Evolutionary conservation across 1,284 basidiomycete genomes (phyloP), one percentile per base, ranked within the genome.

Genomic region (Ceratobasidium sp.): DNA sequence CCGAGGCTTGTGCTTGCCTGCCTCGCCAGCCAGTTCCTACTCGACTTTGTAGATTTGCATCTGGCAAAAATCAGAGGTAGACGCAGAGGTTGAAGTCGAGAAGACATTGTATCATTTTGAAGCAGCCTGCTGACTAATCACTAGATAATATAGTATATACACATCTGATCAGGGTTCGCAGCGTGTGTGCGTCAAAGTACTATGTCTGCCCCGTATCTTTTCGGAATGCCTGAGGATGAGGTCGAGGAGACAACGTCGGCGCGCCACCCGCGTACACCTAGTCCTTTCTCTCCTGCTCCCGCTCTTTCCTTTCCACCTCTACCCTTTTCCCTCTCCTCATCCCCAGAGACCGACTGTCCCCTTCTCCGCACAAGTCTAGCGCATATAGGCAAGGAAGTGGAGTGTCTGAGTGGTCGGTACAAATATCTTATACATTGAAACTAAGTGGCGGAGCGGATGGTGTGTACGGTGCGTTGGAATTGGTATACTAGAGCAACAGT

Each of bases 1-100:
- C 16, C 5, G 6, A 12, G 7, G 3, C 1, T 23, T n/a, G 7
- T 3, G 5, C 14, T n/a, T 55, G 83, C 87, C 82, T 93, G 92
- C 41, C 92, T 86, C 0, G 88, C 82, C 20, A 93, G 86, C 92
- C 92, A 93, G 68, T 85, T 82, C n/a, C 82, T 85, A 2, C 88
- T 87, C 20, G 86, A 85, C n/a, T 83, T 83, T 50, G 81, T 85
- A 67, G 82, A 48, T 48, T 77, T 79, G 59, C n/a, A 54, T 54
- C 73, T 75, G 12, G 48, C 62, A 16, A 41, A 41, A 5, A n/a
- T 5, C n/a, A n/a, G 48, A 18, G n/a, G 48, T 18, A n/a, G n/a
- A 50, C n/a, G n/a, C 16, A 18, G 50, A 38, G 66, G 66, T 50
- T 50, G 66, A 18, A 38, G 33, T 41, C 60, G 23, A 44, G 60